phyloP scores from a whole-genome alignment of 2,329 filamentous ascomycete genomes.

The Colletotrichum coccodes region DNA sequence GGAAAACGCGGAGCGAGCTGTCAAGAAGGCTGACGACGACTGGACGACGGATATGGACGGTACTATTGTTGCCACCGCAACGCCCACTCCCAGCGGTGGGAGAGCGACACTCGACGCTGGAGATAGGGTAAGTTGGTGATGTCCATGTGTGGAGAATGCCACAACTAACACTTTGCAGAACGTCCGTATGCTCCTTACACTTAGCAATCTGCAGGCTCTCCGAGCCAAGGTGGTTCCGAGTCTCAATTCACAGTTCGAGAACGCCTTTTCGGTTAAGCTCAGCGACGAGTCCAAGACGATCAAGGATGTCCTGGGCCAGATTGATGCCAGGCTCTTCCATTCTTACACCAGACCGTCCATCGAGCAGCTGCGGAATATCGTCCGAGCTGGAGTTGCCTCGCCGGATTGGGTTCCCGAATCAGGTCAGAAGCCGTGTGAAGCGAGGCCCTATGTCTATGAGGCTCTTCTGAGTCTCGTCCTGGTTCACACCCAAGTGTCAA shows the following conservation, averaged over 20 bases:
- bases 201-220: constrained; percentile 90
- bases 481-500: constrained; percentile 89
- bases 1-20: constrained; percentile 87
- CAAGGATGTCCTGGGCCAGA: constrained; percentile 88
- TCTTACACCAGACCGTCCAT: constrained; percentile 87
- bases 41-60: constrained; percentile 63
- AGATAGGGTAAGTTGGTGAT: constrained; percentile 61
- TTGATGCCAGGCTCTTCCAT: constrained; percentile 90
- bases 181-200: constrained; percentile 90
- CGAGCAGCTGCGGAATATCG: constrained; percentile 73
- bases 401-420: constrained; percentile 75
- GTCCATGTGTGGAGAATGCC: neutral
- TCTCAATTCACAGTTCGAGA: constrained; percentile 93
- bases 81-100: constrained; percentile 49
- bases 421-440: constrained; percentile 72
- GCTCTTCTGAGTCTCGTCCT: constrained; percentile 86
- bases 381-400: constrained; percentile 77
- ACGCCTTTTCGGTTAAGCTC: constrained; percentile 91
- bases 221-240: constrained; percentile 85
- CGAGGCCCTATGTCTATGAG: constrained; percentile 90
- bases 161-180: constrained; percentile 63
- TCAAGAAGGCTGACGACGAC: constrained; percentile 72
- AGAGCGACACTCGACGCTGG: constrained; percentile 63
- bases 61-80: constrained; percentile 46
- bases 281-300: constrained; percentile 95